Percentiles rank a stretch among this genome's conserved stretches.
These are phyloP conservation scores for Arabidopsis arenosa DNA, from an alignment of 345 rosid species.

Conservation along the genomic window DNA sequence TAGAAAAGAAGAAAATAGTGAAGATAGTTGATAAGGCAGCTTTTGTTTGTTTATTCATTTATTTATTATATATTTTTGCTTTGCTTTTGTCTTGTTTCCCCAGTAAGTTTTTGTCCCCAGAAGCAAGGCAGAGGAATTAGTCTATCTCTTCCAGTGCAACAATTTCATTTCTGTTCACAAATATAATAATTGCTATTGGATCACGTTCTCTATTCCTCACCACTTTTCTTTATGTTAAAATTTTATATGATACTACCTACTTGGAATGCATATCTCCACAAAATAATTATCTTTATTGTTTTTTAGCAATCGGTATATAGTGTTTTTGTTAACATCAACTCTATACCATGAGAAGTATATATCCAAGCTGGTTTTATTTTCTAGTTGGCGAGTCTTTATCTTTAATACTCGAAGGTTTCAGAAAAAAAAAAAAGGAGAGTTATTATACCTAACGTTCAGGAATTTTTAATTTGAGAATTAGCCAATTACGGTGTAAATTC, in stretches of 20 bases:
- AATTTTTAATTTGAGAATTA: no score
- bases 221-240: neutral
- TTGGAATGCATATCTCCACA: constrained; percentile 30
- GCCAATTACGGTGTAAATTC: no score
- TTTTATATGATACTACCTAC: constrained; percentile 5
- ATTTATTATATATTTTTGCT: neutral
- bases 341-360: neutral
- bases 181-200: constrained; percentile 62
- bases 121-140: constrained; percentile 42
- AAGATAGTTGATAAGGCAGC: constrained; percentile 39
- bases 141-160: constrained; percentile 56
- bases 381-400: neutral
- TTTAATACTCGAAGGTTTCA: neutral
- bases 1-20: constrained; percentile 16
- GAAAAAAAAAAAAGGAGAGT: no score
- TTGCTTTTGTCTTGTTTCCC: constrained; percentile 12
- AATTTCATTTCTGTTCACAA: constrained; percentile 53
- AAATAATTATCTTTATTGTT: neutral
- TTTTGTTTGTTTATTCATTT: constrained; percentile 14
- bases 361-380: neutral
- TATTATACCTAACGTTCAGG: no score
- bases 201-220: constrained; percentile 43
- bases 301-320: neutral
- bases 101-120: constrained; percentile 41
- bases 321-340: no score